Evolutionary conservation across 768 basidiomycete species (phyloP), one percentile per base, ranked within the genome.

Genomic region (Pholiota conissans): DNA sequence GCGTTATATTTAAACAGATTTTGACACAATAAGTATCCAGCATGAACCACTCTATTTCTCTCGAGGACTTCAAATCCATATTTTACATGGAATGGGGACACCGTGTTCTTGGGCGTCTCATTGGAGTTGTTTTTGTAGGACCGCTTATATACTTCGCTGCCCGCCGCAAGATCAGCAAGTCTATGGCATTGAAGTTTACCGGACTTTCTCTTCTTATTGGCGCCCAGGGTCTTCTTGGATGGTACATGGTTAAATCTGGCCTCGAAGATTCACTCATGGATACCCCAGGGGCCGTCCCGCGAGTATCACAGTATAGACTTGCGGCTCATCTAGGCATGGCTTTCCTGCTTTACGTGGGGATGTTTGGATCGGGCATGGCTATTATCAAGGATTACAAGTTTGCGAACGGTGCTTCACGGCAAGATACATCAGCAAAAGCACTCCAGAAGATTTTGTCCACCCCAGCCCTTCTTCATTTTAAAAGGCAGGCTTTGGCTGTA

Each of bases 241-340:
- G 97, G 97, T 98, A 98, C 78, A 99, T 99, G 97, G 97, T 99
- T 55, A 90, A 95, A 71, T 98, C 95, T 11, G 97, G 97, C 1
- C 79, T 99, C 10, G 90, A 95, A 64, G 84, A 91, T 52, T 83
- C 90, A 10, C 77, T 92, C 52, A 80, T 98, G 75, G 81, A 87
- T 5, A 87, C 82, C 7, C 90, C 91, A 3, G 89, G 88, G 14
- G 87, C 91, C 10, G 90, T 96, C 6, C 95, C 97, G 1, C 88
- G 97, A 6, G 97, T 99, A 8, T 95, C 93, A 16, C 97, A 99
- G 70, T 99, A 99, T 71, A 83, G 97, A 10, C 84, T 99, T 24
- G 97, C 95, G 2, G 91, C 95, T 16, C 97, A 99, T 70, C 82
- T 99, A 3, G 89, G 90, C n/a, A 79, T 93, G 49, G 97, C 97